Conservation (phyloP, 2,329 filamentous ascomycete species). For the Alternaria postmessia region DNA sequence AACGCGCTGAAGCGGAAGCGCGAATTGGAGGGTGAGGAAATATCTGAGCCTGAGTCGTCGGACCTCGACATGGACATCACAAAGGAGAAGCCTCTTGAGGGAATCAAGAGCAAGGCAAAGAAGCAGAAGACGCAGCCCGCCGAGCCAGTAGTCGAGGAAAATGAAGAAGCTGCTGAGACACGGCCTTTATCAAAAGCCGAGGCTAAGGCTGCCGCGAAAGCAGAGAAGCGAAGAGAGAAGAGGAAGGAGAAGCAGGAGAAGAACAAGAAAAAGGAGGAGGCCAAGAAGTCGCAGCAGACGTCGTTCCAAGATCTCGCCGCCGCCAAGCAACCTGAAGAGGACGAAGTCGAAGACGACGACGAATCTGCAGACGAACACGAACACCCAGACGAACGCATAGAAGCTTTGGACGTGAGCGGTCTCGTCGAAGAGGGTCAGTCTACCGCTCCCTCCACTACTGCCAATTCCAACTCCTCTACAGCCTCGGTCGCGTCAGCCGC, state of each 20-base stretch:
- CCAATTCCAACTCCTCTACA: conserved; percentile 51
- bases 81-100: conserved; percentile 50
- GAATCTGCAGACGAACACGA: conserved; percentile 33
- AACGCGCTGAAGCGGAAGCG: conserved; percentile 77
- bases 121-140: conserved; percentile 52
- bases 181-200: conserved; percentile 48
- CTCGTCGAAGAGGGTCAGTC: conserved; percentile 48
- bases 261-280: conserved; percentile 49
- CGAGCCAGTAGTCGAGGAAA: conserved; percentile 33
- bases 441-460: conserved; percentile 43
- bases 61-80: conserved; percentile 47
- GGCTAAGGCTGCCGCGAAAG: conserved; percentile 52
- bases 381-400: conserved; percentile 42
- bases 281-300: conserved; percentile 40
- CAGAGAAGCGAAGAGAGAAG: conserved; percentile 56
- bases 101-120: conserved; percentile 51
- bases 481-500: conserved; percentile 53
- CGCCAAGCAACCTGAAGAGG: conserved; percentile 34
- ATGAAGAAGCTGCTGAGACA: conserved; percentile 53
- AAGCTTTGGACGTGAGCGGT: conserved; percentile 48
- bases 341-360: conserved; percentile 32
- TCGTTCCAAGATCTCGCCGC: conserved; percentile 40
- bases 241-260: conserved; percentile 57
- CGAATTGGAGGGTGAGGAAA: conserved; percentile 68
- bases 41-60: conserved; percentile 39